Percentiles rank a stretch among this genome's conserved stretches.
phyloP scores from a whole-genome alignment of 352 stramenopile genomes.

The Phytophthora nicotianae region DNA sequence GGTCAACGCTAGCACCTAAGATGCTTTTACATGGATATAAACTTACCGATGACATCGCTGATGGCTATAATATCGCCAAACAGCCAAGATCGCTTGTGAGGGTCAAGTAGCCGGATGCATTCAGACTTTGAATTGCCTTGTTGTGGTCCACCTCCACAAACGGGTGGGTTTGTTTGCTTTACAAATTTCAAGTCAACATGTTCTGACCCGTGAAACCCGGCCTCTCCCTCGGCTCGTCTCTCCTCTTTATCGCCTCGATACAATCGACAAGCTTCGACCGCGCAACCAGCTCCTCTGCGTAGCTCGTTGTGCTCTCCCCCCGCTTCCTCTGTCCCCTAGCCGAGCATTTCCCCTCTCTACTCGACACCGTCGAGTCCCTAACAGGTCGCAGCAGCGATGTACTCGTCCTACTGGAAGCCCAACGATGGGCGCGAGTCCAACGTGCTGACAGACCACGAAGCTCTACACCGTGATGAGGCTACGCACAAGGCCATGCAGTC shows the following conservation, averaged over 20 bases:
- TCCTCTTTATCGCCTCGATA: slow-evolving; percentile 23
- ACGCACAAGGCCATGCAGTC: slow-evolving; percentile 84
- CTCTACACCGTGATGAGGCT: slow-evolving; percentile 76
- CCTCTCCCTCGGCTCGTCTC: slow-evolving; percentile 31
- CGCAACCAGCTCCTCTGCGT: slow-evolving; percentile 6
- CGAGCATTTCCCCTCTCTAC: slow-evolving; percentile 42
- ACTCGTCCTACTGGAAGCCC: slow-evolving; percentile 88
- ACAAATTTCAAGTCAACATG: slow-evolving; percentile 11
- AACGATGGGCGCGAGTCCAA: slow-evolving; percentile 73
- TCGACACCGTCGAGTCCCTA: slow-evolving; percentile 28
- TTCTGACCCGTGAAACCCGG: slow-evolving; percentile 6
- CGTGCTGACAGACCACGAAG: slow-evolving; percentile 83
- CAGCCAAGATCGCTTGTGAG: slow-evolving; percentile 1
- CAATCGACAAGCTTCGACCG: slow-evolving; percentile 28
- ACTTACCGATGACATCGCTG: neutral
- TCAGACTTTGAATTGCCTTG: slow-evolving; percentile 7
- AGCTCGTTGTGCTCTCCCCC: neutral
- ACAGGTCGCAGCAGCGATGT: slow-evolving; percentile 49
- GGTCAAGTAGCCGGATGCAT: slow-evolving; percentile 27
- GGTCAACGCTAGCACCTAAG: neutral
- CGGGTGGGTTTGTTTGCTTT: slow-evolving; percentile 6
- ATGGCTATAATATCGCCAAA: neutral
- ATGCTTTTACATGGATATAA: neutral
- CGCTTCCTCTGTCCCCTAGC: neutral
- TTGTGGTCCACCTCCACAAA: slow-evolving; percentile 25